phyloP scores from a whole-genome alignment of 2,329 filamentous ascomycete genomes.

The Hymenoscyphus repandus region DNA sequence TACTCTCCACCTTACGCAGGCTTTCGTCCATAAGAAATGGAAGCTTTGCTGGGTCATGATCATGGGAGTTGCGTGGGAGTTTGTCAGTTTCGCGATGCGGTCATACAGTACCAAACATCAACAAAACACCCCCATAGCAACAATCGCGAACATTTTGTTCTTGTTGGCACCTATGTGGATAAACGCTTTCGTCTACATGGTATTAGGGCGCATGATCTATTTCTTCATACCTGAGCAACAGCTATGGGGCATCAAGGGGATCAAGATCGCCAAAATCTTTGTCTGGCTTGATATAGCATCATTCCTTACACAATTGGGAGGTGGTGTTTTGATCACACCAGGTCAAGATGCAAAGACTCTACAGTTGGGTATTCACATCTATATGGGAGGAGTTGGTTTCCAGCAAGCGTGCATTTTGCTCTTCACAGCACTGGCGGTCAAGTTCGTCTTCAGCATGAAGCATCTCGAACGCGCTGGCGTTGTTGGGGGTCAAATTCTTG shows the following conservation, averaged over 20 bases:
- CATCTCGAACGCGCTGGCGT: conserved; percentile 27
- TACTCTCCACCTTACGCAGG: conserved; percentile 33
- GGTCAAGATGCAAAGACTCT: conserved; percentile 28
- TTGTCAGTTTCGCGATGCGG: conserved; percentile 36
- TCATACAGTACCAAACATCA: conserved; percentile 37
- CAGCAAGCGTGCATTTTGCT: conserved; percentile 46
- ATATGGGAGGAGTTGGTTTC: conserved; percentile 49
- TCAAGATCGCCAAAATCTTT: conserved; percentile 40
- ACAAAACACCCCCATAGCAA: conserved; percentile 29
- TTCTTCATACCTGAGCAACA: conserved; percentile 34
- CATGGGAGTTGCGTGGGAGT: conserved; percentile 39
- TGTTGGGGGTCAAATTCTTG: conserved; percentile 20
- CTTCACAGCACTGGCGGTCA: conserved; percentile 38
- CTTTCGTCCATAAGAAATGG: conserved; percentile 33
- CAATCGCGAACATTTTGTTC: conserved; percentile 37
- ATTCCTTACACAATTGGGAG: conserved; percentile 41
- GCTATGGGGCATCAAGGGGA: conserved; percentile 31
- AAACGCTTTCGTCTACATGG: conserved; percentile 33
- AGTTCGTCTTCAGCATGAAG: conserved; percentile 35
- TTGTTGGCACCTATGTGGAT: conserved; percentile 33
- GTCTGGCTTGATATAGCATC: conserved; percentile 43
- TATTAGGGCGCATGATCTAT: conserved; percentile 31
- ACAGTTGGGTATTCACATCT: conserved; percentile 38
- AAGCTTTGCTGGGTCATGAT: conserved; percentile 40
- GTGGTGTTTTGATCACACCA: conserved; percentile 31